Percentiles rank a stretch among this genome's conserved stretches.
Evolutionary conservation across 1,284 basidiomycete genomes (phyloP).

Genomic region (Tilletiopsis washingtonensis): DNA sequence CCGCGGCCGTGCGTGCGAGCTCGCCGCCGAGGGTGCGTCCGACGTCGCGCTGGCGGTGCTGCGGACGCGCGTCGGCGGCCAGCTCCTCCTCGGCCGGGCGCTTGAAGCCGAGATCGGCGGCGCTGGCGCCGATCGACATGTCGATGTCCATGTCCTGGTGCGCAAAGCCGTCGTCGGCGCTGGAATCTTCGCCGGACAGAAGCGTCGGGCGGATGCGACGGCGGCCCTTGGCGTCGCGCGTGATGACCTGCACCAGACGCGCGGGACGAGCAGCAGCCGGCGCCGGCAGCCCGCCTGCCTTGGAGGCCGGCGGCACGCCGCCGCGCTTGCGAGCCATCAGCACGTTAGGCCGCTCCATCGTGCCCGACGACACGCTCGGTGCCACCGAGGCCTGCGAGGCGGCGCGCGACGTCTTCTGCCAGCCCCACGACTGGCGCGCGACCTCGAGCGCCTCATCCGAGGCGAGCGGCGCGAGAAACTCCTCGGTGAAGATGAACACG

Average conservation of each 20-base stretch:
- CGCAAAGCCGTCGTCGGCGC: too few relatives aligned
- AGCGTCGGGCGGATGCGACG: conserved; percentile 60
- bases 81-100: too few relatives aligned
- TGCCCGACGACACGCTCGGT: conserved; percentile 4
- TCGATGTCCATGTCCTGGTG: too few relatives aligned
- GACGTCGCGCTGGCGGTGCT: conserved; percentile 18
- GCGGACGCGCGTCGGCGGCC: too few relatives aligned
- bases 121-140: too few relatives aligned
- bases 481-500: conserved; percentile 69
- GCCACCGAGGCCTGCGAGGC: neutral
- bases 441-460: conserved; percentile 55
- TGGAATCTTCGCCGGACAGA: conserved; percentile 38
- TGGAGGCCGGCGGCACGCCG: neutral
- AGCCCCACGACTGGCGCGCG: conserved; percentile 26
- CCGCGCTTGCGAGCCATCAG: conserved; percentile 41
- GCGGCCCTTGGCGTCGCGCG: conserved; percentile 53
- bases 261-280: conserved; percentile 6
- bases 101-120: too few relatives aligned
- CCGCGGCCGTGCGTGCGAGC: conserved; percentile 53
- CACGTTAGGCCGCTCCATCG: conserved; percentile 23
- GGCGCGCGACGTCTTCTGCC: conserved; percentile 11
- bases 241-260: conserved; percentile 46
- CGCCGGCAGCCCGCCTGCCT: conserved; percentile 1
- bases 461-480: conserved; percentile 75
- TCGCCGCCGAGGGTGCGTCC: conserved; percentile 66